These are phyloP conservation scores for Coemansia reversa DNA, from an alignment of 192 early-diverging fungal species.

Conservation along the genomic window DNA sequence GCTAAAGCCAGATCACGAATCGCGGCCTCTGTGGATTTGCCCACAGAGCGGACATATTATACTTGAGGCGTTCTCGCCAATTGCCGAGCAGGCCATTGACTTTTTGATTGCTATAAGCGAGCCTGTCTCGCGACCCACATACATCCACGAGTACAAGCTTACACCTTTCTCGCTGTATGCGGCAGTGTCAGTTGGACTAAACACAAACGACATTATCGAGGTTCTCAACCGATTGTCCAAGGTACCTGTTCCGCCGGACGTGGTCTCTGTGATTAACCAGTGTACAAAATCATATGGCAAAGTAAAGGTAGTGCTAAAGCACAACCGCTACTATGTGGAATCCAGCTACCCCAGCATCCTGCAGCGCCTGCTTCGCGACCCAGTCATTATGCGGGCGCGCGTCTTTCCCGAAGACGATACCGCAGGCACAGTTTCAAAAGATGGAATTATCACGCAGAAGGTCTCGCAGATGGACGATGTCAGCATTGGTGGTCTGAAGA, in stretches of 20 bases:
- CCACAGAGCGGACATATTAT: slow-evolving; percentile 79
- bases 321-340: slow-evolving; percentile 94
- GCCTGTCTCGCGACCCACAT: slow-evolving; percentile 76
- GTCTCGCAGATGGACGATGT: slow-evolving; percentile 68
- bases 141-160: slow-evolving; percentile 81
- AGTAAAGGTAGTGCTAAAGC: slow-evolving; percentile 93
- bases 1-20: slow-evolving; percentile 85
- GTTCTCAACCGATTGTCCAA: slow-evolving; percentile 90
- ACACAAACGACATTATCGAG: slow-evolving; percentile 87
- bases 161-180: slow-evolving; percentile 96
- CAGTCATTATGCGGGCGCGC: slow-evolving; percentile 68
- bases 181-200: slow-evolving; percentile 95
- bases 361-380: slow-evolving; percentile 75
- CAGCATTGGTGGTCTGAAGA: slow-evolving; percentile 63
- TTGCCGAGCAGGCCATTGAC: slow-evolving; percentile 94
- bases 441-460: slow-evolving; percentile 58
- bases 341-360: slow-evolving; percentile 79
- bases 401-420: slow-evolving; percentile 52
- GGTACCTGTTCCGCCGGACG: slow-evolving; percentile 70
- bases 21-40: slow-evolving; percentile 90
- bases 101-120: slow-evolving; percentile 95
- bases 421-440: slow-evolving; percentile 42
- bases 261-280: slow-evolving; percentile 73
- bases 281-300: slow-evolving; percentile 92
- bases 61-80: slow-evolving; percentile 95